Evolutionary conservation across 192 early-diverging fungal species (phyloP), one percentile per base, ranked within the genome.

Genomic region (Backusella psychrophila): DNA sequence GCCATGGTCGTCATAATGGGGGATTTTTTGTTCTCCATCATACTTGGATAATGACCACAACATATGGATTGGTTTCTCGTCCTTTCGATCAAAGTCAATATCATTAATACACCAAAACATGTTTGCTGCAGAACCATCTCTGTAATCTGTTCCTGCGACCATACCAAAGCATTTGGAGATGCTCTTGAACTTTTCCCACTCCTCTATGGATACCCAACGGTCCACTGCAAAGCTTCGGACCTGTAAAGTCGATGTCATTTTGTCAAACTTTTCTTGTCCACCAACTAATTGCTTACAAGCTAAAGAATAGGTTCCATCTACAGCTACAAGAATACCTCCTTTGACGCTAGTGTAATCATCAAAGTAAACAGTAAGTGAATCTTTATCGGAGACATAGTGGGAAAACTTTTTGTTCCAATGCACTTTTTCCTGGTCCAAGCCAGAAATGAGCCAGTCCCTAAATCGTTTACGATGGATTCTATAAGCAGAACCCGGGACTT

Each of bases 261-360:
- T 26, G 33, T 36, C 35, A 66, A 56, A 75, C 9, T 26, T 5
- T 14, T 75, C 73, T 12, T 44, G 14, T 1, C 59, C 35, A 0
- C 39, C 39, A 8, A 75, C 21, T n/a, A 78, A 38, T 31, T 76
- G 72, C 15, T 69, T 23, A 34, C 82, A 77, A 7, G 81, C 67
- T 0, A 21, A 42, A n/a, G 77, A 79, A 19, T 66, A 74, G 1
- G 79, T 74, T 14, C 84, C 84, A 73, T 84, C 83, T 1, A 76
- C 75, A 41, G 80, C 83, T 0, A 84, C 80, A 19, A 84, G 52
- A n/a, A 81, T 42, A 31, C 72, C 72, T 4, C 83, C 83, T 26
- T 69, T 65, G 6, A 36, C 17, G 4, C n/a, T 23, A 1, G 75
- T 42, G 2, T 68, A 39, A 21, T 84, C 83, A 2, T 66, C 36